Conservation (phyloP, 768 basidiomycete species). For the Collybiopsis luxurians region DNA sequence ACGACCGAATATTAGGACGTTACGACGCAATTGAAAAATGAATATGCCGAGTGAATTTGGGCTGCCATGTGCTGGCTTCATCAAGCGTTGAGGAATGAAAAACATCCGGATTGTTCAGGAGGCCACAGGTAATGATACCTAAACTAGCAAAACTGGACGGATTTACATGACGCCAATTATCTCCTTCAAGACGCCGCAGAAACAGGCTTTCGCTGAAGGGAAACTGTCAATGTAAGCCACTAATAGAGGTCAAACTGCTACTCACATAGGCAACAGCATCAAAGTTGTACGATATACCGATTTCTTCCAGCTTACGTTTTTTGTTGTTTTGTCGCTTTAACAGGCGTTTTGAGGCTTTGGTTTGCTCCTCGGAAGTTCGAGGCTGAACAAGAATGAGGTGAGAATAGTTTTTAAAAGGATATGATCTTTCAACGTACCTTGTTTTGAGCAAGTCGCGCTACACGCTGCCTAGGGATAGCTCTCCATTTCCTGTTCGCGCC, state of each 20-base stretch:
- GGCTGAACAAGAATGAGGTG: conserved; percentile 37
- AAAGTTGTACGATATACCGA: conserved; percentile 88
- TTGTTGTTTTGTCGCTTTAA: conserved; percentile 74
- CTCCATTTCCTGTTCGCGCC: conserved; percentile 96
- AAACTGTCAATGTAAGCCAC: background rate
- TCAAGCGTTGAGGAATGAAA: too few species aligned
- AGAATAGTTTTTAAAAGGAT: background rate
- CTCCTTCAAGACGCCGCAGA: background rate
- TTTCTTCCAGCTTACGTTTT: conserved; percentile 73
- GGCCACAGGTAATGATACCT: background rate
- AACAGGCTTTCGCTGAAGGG: background rate
- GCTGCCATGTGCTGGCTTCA: too few species aligned
- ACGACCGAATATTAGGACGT: too few species aligned
- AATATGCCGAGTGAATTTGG: too few species aligned
- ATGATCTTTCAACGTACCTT: conserved; percentile 49
- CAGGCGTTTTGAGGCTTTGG: conserved; percentile 62
- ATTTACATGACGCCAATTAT: background rate
- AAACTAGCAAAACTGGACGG: background rate
- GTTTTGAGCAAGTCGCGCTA: conserved; percentile 75
- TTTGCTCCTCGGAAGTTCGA: conserved; percentile 70
- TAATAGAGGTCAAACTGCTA: conserved; percentile 11
- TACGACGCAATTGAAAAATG: too few species aligned
- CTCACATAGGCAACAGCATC: conserved; percentile 81
- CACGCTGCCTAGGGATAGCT: conserved; percentile 66
- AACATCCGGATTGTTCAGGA: too few species aligned